Base-by-base conservation (phyloP, 108 stramenopile genomes). In the Pseudonitzschia multiseries region DNA sequence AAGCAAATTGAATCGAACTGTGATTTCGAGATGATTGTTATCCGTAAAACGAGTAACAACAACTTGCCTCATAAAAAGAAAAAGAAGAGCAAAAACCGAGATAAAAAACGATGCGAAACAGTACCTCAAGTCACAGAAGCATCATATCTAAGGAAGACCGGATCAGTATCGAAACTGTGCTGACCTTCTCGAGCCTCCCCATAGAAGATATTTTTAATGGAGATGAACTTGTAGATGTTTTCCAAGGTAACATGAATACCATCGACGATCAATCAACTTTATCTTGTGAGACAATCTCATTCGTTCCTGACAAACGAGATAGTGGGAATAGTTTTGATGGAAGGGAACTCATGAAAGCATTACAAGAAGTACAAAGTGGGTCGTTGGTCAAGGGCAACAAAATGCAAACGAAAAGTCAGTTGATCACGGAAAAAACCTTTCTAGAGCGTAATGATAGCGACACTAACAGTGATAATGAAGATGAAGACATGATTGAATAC, bases 121-220 rank as follows among this genome's bases (percentile, higher is more conserved):
- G 12, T 48, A 48, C 46, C 14, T 48, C 18, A 9, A 56, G 24
- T 26, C 54, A 10, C 1, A 56, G 79, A 63, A 32, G 32, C 51
- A 60, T 46, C 31, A 42, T 42, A 6, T 73, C 74, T 64, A 85
- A 78, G 54, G 54, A 56, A 24, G 26, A 26, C 1, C 61, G 61
- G 9, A 33, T 40, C 8, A 62, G 61, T 33, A 62, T 62, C 36
- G 61, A 62, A 62, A 62, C 33, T 33, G n/a, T 20, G 10, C 0
- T 62, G 15, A 40, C 61, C 17, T 62, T 62, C 20, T 17, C 29
- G 29, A 40, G 20, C 31, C 3, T 62, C 4, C 28, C 4, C 10
- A 62, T 32, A 40, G 36, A 62, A 14, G 32, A 62, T 13, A 31
- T 62, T 29, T 62, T 40, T 40, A 33, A 40, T 40, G 61, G 61